Percentiles rank a stretch among this genome's conserved stretches.
These are phyloP conservation scores for Thielaviopsis ethacetica DNA, from an alignment of 2,329 filamentous ascomycete genomes.

Conservation along the genomic window DNA sequence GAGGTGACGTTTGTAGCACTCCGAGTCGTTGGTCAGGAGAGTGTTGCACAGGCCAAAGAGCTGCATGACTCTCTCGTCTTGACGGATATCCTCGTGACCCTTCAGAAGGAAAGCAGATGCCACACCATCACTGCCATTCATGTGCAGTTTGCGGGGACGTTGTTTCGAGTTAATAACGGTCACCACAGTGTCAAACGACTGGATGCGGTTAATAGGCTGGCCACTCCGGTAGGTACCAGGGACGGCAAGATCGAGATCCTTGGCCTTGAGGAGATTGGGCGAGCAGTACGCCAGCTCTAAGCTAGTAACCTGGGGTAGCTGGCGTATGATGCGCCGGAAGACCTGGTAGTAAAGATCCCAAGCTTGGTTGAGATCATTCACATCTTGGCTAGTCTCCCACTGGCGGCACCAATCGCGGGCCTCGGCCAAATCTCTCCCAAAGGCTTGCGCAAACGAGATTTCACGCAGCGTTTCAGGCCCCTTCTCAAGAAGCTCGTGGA, in stretches of 20 bases:
- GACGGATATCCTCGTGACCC: constrained; percentile 97
- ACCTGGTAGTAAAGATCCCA: constrained; percentile 99
- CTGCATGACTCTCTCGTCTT: constrained; percentile 99
- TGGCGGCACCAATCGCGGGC: constrained; percentile 92
- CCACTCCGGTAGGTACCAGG: constrained; percentile 82
- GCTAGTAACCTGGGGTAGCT: constrained; percentile 80
- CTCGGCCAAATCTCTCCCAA: constrained; percentile 86
- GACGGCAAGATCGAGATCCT: constrained; percentile 81
- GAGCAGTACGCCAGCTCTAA: constrained; percentile 95
- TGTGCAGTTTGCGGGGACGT: constrained; percentile 72
- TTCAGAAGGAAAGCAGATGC: constrained; percentile 85
- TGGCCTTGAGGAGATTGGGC: constrained; percentile 72
- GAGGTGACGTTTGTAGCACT: constrained; percentile 92
- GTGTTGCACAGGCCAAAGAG: constrained; percentile 97
- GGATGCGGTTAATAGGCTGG: constrained; percentile 63
- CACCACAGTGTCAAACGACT: constrained; percentile 78
- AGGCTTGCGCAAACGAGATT: constrained; percentile 94
- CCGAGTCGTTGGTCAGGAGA: constrained; percentile 77
- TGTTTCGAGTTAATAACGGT: constrained; percentile 96
- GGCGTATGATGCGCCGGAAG: constrained; percentile 85
- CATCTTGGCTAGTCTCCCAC: constrained; percentile 74
- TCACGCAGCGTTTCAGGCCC: constrained; percentile 88
- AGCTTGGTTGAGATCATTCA: constrained; percentile 89
- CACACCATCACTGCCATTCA: constrained; percentile 76
- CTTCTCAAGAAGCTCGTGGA: constrained; percentile 80